A percentile compares a stretch with the other conserved stretches of the same genome.
phyloP scores from a whole-genome alignment of 441 rosid species.

The Euphorbia celastroides region DNA sequence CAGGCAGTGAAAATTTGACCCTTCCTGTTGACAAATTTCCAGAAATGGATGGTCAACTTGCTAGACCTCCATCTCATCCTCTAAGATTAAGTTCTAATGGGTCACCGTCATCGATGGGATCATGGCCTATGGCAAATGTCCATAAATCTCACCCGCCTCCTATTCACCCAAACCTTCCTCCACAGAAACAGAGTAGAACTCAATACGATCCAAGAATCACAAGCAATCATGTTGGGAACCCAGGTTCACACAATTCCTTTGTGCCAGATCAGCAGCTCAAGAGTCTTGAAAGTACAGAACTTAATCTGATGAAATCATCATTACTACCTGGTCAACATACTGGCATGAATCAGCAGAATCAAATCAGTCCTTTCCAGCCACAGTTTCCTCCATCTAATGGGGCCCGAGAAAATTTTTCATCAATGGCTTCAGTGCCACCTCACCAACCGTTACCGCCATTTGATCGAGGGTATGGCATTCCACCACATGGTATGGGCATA shows the following conservation, averaged over 20 bases:
- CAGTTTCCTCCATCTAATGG: constrained; percentile 37
- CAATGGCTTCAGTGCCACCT: constrained; percentile 32
- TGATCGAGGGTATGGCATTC: constrained; percentile 47
- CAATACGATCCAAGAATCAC: constrained; percentile 44
- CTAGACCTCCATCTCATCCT: constrained; percentile 30
- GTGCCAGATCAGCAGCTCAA: constrained; percentile 45
- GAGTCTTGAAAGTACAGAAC: constrained; percentile 38
- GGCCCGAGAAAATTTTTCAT: constrained; percentile 31
- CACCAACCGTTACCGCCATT: constrained; percentile 31
- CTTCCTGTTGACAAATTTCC: constrained; percentile 35
- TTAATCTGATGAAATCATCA: constrained; percentile 25
- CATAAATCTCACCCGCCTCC: constrained; percentile 51
- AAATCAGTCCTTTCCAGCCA: constrained; percentile 35
- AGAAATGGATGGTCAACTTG: constrained; percentile 37
- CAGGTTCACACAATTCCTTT: constrained; percentile 37
- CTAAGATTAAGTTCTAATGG: constrained; percentile 43
- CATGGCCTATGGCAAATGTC: constrained; percentile 48
- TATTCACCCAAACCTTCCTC: constrained; percentile 36
- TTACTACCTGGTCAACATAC: constrained; percentile 36
- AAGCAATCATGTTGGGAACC: constrained; percentile 32
- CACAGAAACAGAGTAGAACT: constrained; percentile 33
- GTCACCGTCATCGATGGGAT: constrained; percentile 28
- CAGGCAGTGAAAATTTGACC: constrained; percentile 33
- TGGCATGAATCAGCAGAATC: constrained; percentile 47
- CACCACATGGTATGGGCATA: constrained; percentile 28